Percentiles rank a stretch among this genome's conserved stretches.
Evolutionary conservation across 345 rosid species (phyloP).

Genomic region (Dimocarpus longan): DNA sequence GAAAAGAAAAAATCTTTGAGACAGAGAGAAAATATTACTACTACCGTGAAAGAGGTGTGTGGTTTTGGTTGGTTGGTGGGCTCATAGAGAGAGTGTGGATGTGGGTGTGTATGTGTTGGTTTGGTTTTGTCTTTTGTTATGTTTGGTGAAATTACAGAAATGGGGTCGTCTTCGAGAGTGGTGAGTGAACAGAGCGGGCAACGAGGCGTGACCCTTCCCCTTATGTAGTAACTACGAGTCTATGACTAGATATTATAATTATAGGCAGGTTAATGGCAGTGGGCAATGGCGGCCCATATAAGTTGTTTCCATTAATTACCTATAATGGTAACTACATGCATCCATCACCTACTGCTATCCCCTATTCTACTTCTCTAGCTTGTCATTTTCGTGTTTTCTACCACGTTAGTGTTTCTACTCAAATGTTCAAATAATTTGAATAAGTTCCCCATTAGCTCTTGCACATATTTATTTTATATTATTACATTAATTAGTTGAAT

Average conservation of each 20-base stretch:
- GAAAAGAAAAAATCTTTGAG: too few relatives aligned
- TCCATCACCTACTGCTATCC: not conserved
- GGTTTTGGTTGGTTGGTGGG: not conserved
- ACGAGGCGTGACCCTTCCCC: not conserved
- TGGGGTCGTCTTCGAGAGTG: not conserved
- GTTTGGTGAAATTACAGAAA: not conserved
- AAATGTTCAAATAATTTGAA: not conserved
- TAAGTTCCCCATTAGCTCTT: too few relatives aligned
- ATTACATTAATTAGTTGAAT: too few relatives aligned
- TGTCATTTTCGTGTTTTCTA: not conserved
- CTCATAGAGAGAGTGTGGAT: not conserved
- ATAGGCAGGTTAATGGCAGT: too few relatives aligned
- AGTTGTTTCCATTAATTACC: not conserved
- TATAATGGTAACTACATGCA: not conserved
- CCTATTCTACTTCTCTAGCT: not conserved
- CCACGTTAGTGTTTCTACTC: not conserved
- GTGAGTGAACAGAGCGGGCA: too few relatives aligned
- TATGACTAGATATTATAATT: too few relatives aligned
- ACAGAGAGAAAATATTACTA: not conserved
- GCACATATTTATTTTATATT: too few relatives aligned
- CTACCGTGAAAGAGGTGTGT: not conserved
- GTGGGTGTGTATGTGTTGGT: not conserved
- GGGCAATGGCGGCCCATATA: not conserved
- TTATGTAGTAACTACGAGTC: too few relatives aligned
- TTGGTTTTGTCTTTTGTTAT: not conserved